Evolutionary conservation across 2,329 filamentous ascomycete species (phyloP), one percentile per base, ranked within the genome.

Genomic region (Neocatenulostroma microsporum): DNA sequence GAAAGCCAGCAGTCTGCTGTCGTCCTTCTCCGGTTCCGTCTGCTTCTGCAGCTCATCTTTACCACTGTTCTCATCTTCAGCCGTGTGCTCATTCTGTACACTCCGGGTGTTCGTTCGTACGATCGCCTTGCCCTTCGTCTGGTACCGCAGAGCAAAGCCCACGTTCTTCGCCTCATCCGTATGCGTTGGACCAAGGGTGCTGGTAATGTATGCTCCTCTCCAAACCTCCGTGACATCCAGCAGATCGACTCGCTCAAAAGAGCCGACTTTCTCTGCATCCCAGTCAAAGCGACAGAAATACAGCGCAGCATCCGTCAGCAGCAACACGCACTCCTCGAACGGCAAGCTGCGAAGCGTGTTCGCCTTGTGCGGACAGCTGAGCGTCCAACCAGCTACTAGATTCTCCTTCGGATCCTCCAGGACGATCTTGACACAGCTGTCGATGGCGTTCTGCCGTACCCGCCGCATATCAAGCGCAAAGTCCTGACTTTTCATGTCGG

Each of bases 231-330:
- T 72, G 23, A 98, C 68, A 39, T 85, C 83, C 14, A 74, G 71
- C 6, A 96, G 70, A 40, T 83, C 79, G 11, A 95, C 78, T 6
- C 88, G 74, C 62, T 96, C 88, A 58, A 95, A 96, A 0, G 83
- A 87, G 10, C 82, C 81, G 2, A 98, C 84, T 57, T 96, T 96
- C 63, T 96, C 91, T 6, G 87, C 80, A 45, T 84, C 83, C 87
- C 89, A 96, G 61, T 96, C 87, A 50, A 96, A 88, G 11, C 84
- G 78, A 58, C 88, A 95, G 43, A 85, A 78, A 56, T 96, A 96
- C 3, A 96, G 60, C 0, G 87, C 89, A 0, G 73, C 71, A 46
- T 94, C 82, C 0, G 91, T 96, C 21, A 98, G 68, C 0, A 98
- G 69, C 1, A 98, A 69, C 1, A 98, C 83, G 0, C 82, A 82